Percentiles rank a stretch among this genome's conserved stretches.
Evolutionary conservation across 345 rosid genomes (phyloP).

Genomic region (Citrus sinensis): DVS_A1.0 CM039164.1:9941001-9941500

Average conservation of each 20-base stretch:
- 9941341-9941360: neutral
- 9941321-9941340: neutral
- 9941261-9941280: constrained; percentile 96
- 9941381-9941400: constrained; percentile 74
- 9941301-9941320: constrained; percentile 5
- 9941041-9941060: neutral
- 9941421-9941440: constrained; percentile 94
- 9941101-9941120: neutral
- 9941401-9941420: constrained; percentile 99
- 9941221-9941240: constrained; percentile 97
- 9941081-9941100: neutral
- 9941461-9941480: constrained; percentile 95
- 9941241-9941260: constrained; percentile 99
- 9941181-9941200: constrained; percentile 83
- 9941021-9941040: too few relatives aligned
- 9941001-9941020: too few relatives aligned
- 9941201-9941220: constrained; percentile 91
- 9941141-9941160: neutral
- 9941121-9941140: neutral
- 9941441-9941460: constrained; percentile 86
- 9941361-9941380: neutral
- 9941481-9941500: constrained; percentile 98
- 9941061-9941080: neutral
- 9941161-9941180: constrained; percentile 6
- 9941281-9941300: constrained; percentile 75